phyloP scores from a whole-genome alignment of 2,329 filamentous ascomycete genomes.

The Didymella pinodella region DNA sequence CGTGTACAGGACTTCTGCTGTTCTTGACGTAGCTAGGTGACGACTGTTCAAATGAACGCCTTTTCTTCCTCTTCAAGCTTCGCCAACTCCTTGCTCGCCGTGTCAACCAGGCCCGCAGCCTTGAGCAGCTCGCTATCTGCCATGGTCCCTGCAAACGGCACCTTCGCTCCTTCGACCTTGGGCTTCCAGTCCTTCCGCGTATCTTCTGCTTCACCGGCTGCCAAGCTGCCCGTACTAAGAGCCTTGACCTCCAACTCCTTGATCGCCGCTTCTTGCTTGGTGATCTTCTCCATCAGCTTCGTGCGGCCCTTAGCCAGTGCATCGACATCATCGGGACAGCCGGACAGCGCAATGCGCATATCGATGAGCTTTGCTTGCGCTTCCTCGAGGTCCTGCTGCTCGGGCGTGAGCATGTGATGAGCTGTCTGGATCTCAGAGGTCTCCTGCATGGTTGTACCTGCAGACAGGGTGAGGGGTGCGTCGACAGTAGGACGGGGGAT shows the following conservation, averaged over 20 bases:
- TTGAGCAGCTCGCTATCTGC: conserved; percentile 43
- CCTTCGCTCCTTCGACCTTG: conserved; percentile 30
- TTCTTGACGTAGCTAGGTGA: neutral
- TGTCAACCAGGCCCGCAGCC: conserved; percentile 38
- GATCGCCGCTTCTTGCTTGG: conserved; percentile 26
- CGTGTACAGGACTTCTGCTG: neutral
- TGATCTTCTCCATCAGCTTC: conserved; percentile 32
- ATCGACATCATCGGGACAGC: conserved; percentile 27
- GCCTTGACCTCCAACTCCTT: conserved; percentile 28
- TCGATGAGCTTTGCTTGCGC: conserved; percentile 18
- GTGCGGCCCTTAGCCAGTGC: conserved; percentile 29
- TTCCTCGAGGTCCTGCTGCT: conserved; percentile 31
- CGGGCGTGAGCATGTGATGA: conserved; percentile 25
- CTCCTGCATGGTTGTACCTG: conserved; percentile 10
- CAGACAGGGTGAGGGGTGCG: conserved; percentile 25
- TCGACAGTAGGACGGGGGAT: conserved; percentile 28
- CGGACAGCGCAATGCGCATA: conserved; percentile 32
- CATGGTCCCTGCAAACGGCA: conserved; percentile 42
- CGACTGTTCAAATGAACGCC: conserved; percentile 4
- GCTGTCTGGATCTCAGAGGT: conserved; percentile 3
- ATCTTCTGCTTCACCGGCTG: conserved; percentile 25
- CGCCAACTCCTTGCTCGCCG: conserved; percentile 29
- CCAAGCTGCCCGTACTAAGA: conserved; percentile 28
- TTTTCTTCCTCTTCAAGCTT: conserved; percentile 21
- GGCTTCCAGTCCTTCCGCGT: conserved; percentile 31